Base-by-base conservation (phyloP, 2,329 filamentous ascomycete species). In the Ascocoryne sarcoides region DNA sequence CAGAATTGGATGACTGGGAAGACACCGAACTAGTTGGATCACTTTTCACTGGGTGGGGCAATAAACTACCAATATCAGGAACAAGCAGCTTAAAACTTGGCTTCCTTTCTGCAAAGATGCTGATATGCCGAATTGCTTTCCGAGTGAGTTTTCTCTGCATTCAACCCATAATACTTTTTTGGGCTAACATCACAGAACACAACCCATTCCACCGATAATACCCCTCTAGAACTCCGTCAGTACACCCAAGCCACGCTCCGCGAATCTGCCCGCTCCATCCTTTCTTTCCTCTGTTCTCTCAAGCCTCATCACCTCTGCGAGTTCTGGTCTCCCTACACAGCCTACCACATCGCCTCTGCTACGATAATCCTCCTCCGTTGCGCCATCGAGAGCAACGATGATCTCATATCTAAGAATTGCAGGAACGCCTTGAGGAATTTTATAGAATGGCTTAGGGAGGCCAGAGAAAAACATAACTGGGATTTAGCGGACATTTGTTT, bases 261-360 rank as follows among this genome's bases (percentile, higher is more conserved):
- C 28, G 46, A 48, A 38, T 44, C 55, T 1, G 55, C 57, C 10
- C 44, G 50, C 8, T 45, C 47, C 4, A 51, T 59, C 15, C 44
- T 53, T 12, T 37, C 42, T 7, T 54, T 58, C 36, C 39, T 56
- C 5, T 44, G 42, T 17, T 49, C 45, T 5, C 30, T 58, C n/a
- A 43, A 49, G 7, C 40, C 42, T 18, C 23, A 36, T 18, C 48
- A 58, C 18, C 43, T 57, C 8, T 40, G 46, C 18, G 49, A 50
- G 33, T 59, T 57, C 39, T 59, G 55, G 56, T 45, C 55, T 36
- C 54, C 55, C 4, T 59, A 59, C 31, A 53, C 49, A n/a, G 51
- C 57, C 31, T 56, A 59, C 40, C 54, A 59, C 32, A 44, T 60
- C 3, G 50, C 51, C 23, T 54, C 56, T 12, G 48, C 57, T 14